Evolutionary conservation across 2,329 filamentous ascomycete species (phyloP).

Genomic region (Arthroderma uncinatum): DNA sequence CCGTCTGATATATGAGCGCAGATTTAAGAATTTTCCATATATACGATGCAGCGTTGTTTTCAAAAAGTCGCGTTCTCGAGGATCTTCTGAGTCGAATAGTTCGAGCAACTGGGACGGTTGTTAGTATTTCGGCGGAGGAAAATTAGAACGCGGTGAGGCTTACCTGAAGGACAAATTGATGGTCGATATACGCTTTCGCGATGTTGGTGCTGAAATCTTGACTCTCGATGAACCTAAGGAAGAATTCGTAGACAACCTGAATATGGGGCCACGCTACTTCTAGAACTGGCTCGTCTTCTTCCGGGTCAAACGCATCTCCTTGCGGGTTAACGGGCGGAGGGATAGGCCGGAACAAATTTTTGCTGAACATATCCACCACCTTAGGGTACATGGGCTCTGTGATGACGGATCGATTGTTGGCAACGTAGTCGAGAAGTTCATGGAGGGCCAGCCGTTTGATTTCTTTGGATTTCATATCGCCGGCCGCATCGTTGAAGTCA

Average conservation of each 20-base stretch:
- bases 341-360: slow-evolving; percentile 95
- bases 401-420: slow-evolving; percentile 96
- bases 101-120: slow-evolving; percentile 58
- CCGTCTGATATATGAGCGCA: slow-evolving; percentile 90
- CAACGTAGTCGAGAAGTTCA: slow-evolving; percentile 93
- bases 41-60: slow-evolving; percentile 97
- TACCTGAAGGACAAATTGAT: slow-evolving; percentile 83
- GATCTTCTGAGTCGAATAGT: slow-evolving; percentile 95
- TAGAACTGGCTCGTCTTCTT: slow-evolving; percentile 94
- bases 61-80: slow-evolving; percentile 88
- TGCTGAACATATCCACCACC: slow-evolving; percentile 98
- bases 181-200: slow-evolving; percentile 96
- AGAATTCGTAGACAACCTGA: slow-evolving; percentile 99
- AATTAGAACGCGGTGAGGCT: slow-evolving; percentile 18
- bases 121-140: slow-evolving; percentile 2
- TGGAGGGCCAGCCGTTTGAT: slow-evolving; percentile 95
- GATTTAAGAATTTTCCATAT: slow-evolving; percentile 96
- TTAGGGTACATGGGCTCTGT: slow-evolving; percentile 98
- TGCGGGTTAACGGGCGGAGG: slow-evolving; percentile 95
- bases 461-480: slow-evolving; percentile 99
- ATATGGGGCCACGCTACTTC: slow-evolving; percentile 99
- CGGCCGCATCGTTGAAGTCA: slow-evolving; percentile 96
- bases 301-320: slow-evolving; percentile 94
- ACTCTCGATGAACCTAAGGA: slow-evolving; percentile 95
- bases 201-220: slow-evolving; percentile 99